Evolutionary conservation across 2,329 filamentous ascomycete genomes (phyloP), one percentile per base, ranked within the genome.

Genomic region (Colletotrichum australisinense): DNA sequence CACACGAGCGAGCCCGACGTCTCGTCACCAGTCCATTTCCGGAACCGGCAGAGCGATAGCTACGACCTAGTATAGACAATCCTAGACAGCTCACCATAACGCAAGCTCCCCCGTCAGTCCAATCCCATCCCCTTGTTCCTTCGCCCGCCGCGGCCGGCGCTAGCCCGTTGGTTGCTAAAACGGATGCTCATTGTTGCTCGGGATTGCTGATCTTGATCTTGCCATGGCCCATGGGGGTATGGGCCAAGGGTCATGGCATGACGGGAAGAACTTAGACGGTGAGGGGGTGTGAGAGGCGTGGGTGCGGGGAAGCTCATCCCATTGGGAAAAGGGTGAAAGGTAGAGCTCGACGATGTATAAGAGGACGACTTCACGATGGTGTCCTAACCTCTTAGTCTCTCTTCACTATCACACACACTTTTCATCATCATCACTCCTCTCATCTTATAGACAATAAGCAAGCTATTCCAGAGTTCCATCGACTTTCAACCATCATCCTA

Each of bases 191-290:
- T 72, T 30, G 53, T 56, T 56, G 52, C 63, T 68, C 32, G 71
- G 60, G 26, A 57, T 49, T 66, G 71, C 67, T 65, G 62, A 64
- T 73, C 35, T 65, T 65, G 62, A 64, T 73, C 35, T 65, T 56
- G 28, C 49, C 57, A 73, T 55, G 59, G 59, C 53, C 46, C 56
- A 73, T 55, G 64, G 59, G 59, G 38, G 14, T 14, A 16, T 42
- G 38, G 38, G 38, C 38, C 38, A 42, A 42, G 38, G 38, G 38
- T 42, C 46, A 70, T 70, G 32, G 30, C 38, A 46, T 42, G 53
- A 53, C 16, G 38, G 42, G 58, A 63, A 19, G 14, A 56, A 55
- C 26, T 55, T 24, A 42, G 32, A 38, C 24, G 32, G 24, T 9
- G 56, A 46, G 53, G 60, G 24, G 42, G 9, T 26, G 57, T 16